Base-by-base conservation (phyloP, 2,329 filamentous ascomycete genomes). In the Colletotrichum liaoningense region DNA sequence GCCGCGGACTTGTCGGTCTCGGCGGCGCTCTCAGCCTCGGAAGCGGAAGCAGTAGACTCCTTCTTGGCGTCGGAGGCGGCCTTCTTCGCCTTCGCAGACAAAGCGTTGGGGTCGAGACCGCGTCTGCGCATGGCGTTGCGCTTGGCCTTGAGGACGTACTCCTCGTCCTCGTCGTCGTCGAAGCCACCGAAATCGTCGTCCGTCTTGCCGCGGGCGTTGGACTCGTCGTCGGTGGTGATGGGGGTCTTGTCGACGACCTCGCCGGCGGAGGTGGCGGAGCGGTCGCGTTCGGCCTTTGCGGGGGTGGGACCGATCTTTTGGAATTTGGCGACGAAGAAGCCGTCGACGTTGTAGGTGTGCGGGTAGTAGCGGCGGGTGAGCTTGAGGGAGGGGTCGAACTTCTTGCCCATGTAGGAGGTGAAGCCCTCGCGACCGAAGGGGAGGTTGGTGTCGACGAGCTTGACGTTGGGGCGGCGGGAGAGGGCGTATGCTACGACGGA, bases 261-360 rank as follows among this genome's bases (percentile, higher is more conserved):
- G 30, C 35, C 69, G 60, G 86, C 84, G 49, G 85, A 80, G 46
- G 77, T 77, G 63, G 73, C 77, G 16, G 76, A 69, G 30, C 72
- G 67, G 57, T 77, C 77, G 67, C 78, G 79, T 67, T 69, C 73
- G 58, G 75, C 75, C 74, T 89, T 90, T 69, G 88, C 84, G 1
- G 94, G 92, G 54, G 93, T 94, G 3, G 94, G 93, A 0, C 91
- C 96, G 19, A 91, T 91, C 89, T 99, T 99, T 84, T 97, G 95
- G 85, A 99, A 93, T 84, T 99, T 99, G 79, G 95, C 94, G 74
- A 99, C 97, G 82, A 95, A 99, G 91, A 99, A 99, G 76, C 97
- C 97, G 82, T 98, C 97, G 42, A 99, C 95, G 85, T 98, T 98
- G 86, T 97, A 95, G 24, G 93, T 90, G 82, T 98, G 95, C 0